Percentiles rank a stretch among this genome's conserved stretches.
Evolutionary conservation across 768 basidiomycete species (phyloP).

Genomic region (Kondoa malvinella): DNA sequence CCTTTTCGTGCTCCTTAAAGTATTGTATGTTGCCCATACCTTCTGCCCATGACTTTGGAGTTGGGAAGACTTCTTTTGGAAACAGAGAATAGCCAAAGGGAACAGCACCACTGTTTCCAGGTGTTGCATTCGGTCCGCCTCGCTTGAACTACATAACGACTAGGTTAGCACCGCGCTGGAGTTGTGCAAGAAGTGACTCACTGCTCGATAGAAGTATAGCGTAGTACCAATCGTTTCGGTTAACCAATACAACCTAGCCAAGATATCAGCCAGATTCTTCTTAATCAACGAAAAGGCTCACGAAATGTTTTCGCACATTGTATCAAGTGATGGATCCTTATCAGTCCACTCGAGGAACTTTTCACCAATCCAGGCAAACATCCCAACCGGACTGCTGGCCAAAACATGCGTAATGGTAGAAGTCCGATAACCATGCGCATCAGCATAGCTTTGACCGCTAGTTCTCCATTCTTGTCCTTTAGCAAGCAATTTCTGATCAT

Average conservation of each 20-base stretch:
- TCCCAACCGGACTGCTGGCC: slow-evolving; percentile 17
- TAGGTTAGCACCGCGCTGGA: no score
- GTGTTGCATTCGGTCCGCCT: neutral
- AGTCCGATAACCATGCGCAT: slow-evolving; percentile 14
- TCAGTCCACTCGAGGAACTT: slow-evolving; percentile 27
- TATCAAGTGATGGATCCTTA: slow-evolving; percentile 16
- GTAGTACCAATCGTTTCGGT: slow-evolving; percentile 8
- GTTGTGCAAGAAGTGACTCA: slow-evolving; percentile 8
- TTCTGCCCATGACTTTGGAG: neutral
- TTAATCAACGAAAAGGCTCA: neutral
- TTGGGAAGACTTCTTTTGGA: slow-evolving; percentile 9
- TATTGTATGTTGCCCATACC: neutral
- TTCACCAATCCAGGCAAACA: slow-evolving; percentile 26
- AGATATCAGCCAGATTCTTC: slow-evolving; percentile 6
- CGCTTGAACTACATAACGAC: neutral
- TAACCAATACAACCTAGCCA: slow-evolving; percentile 15
- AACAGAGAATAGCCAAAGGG: slow-evolving; percentile 20
- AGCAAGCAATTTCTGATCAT: slow-evolving; percentile 5
- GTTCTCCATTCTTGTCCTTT: slow-evolving; percentile 9
- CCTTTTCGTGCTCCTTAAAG: neutral
- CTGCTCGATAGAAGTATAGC: slow-evolving; percentile 22
- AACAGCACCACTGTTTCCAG: neutral
- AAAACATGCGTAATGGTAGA: slow-evolving; percentile 15
- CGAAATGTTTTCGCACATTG: slow-evolving; percentile 15
- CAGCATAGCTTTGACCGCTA: slow-evolving; percentile 19